A percentile compares a stretch with the other conserved stretches of the same genome.
phyloP scores from a whole-genome alignment of 805 yeast genomes.

The Alloascoidea africana region DNA sequence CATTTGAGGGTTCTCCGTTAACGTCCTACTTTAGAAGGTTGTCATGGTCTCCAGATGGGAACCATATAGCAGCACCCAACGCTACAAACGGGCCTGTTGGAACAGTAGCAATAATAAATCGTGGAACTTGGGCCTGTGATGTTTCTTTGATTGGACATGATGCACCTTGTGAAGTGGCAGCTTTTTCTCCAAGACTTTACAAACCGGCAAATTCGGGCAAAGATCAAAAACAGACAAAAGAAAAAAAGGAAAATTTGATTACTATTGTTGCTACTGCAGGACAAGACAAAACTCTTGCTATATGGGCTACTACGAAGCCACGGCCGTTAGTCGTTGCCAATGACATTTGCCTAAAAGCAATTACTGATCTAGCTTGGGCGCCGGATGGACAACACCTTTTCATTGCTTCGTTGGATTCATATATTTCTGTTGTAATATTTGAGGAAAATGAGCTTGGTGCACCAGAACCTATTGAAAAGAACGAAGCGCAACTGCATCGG shows the following conservation, averaged over 20 bases:
- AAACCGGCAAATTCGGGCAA: conserved; percentile 8
- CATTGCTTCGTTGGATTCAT: conserved; percentile 73
- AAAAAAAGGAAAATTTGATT: conserved; percentile 12
- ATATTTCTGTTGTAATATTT: conserved; percentile 53
- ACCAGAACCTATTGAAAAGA: conserved; percentile 46
- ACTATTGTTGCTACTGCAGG: conserved; percentile 92
- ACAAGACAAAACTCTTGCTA: conserved; percentile 75
- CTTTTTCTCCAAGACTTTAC: conserved; percentile 31
- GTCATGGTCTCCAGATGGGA: conserved; percentile 72
- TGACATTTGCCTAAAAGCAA: conserved; percentile 60
- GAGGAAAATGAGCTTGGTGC: conserved; percentile 28
- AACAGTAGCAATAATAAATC: conserved; percentile 39
- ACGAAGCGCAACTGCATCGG: conserved; percentile 55
- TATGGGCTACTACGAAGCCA: conserved; percentile 72
- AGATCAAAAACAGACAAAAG: conserved; percentile 9
- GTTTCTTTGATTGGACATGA: conserved; percentile 54
- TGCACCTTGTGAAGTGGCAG: conserved; percentile 51
- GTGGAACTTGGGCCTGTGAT: conserved; percentile 56
- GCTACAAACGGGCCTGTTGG: conserved; percentile 55
- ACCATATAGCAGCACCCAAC: conserved; percentile 52
- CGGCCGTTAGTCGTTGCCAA: conserved; percentile 71
- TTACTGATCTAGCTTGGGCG: conserved; percentile 84
- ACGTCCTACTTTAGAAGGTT: conserved; percentile 71
- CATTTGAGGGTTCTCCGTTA: conserved; percentile 79
- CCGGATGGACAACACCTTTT: conserved; percentile 67